phyloP scores from a whole-genome alignment of 1,284 basidiomycete genomes.

The Naganishia sp. region DNA sequence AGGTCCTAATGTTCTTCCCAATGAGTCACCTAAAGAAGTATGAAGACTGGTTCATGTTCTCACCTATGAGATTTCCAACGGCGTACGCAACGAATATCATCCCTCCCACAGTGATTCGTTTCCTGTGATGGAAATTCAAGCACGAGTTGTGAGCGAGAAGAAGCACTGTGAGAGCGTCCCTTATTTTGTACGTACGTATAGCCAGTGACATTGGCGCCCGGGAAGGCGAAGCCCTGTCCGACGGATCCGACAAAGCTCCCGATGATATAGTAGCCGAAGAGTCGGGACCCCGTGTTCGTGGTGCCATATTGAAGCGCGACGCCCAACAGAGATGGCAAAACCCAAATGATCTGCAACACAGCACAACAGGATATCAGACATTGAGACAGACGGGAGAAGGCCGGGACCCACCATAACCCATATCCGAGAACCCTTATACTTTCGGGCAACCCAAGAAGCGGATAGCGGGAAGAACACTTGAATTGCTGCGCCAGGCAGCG shows the following conservation, averaged over 20 bases:
- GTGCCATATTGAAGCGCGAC: constrained; percentile 32
- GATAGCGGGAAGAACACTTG: constrained; percentile 43
- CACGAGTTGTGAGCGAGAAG: neutral
- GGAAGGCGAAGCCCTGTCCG: constrained; percentile 41
- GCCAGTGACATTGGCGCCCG: constrained; percentile 42
- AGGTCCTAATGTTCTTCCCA: neutral
- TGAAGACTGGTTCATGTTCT: too few species aligned
- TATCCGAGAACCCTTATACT: constrained; percentile 34
- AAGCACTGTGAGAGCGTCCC: neutral
- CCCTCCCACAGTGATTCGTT: constrained; percentile 39
- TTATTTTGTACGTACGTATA: constrained; percentile 36
- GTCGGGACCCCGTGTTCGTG: constrained; percentile 24
- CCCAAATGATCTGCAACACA: constrained; percentile 38
- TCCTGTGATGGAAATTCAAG: constrained; percentile 11
- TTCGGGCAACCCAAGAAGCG: constrained; percentile 40
- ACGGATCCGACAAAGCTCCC: constrained; percentile 43
- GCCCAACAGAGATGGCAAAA: constrained; percentile 15
- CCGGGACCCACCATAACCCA: constrained; percentile 38
- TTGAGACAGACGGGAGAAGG: neutral
- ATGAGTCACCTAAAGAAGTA: too few species aligned
- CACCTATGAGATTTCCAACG: constrained; percentile 18
- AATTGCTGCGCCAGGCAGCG: constrained; percentile 41
- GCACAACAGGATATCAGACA: neutral
- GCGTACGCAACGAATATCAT: constrained; percentile 37
- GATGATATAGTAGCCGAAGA: constrained; percentile 46